phyloP scores from a whole-genome alignment of 176 grass and related monocot genomes.

The Ampelocalamus luodianensis region DNA sequence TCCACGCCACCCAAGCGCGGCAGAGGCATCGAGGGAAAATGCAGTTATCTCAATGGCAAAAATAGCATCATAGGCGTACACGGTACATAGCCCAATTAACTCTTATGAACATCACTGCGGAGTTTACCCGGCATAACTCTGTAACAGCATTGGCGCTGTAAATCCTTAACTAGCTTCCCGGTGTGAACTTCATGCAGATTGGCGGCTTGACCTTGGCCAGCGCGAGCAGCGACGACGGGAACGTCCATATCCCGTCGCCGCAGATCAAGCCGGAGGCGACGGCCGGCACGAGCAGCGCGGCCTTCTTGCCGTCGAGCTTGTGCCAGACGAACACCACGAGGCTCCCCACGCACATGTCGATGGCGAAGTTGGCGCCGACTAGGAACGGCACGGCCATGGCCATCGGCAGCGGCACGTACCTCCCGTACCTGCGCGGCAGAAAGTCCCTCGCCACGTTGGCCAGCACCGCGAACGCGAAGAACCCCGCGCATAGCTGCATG shows the following conservation, averaged over 20 bases:
- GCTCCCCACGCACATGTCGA: conserved; percentile 93
- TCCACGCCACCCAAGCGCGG: no score
- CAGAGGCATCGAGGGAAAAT: no score
- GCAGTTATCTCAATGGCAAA: no score
- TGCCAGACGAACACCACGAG: conserved; percentile 81
- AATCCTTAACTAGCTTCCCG: conserved; percentile 45
- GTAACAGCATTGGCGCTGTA: neutral
- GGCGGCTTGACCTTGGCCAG: conserved; percentile 87
- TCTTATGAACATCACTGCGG: conserved; percentile 27
- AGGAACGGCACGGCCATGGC: conserved; percentile 98
- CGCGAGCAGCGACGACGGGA: conserved; percentile 86
- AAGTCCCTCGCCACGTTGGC: conserved; percentile 75
- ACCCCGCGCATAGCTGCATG: conserved; percentile 79
- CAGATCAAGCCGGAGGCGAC: conserved; percentile 90
- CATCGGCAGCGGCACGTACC: conserved; percentile 86
- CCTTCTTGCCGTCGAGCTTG: conserved; percentile 64
- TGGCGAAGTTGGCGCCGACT: conserved; percentile 88
- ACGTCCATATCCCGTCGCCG: conserved; percentile 89
- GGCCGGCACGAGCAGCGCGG: conserved; percentile 75
- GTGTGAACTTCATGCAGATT: conserved; percentile 90
- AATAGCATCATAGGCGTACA: no score
- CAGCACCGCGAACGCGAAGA: conserved; percentile 77
- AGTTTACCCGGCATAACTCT: neutral
- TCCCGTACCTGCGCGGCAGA: conserved; percentile 49
- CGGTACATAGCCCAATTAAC: neutral